A percentile compares a stretch with the other conserved stretches of the same genome.
phyloP scores from a whole-genome alignment of 345 rosid species.

The Hirschfeldia incana region DNA sequence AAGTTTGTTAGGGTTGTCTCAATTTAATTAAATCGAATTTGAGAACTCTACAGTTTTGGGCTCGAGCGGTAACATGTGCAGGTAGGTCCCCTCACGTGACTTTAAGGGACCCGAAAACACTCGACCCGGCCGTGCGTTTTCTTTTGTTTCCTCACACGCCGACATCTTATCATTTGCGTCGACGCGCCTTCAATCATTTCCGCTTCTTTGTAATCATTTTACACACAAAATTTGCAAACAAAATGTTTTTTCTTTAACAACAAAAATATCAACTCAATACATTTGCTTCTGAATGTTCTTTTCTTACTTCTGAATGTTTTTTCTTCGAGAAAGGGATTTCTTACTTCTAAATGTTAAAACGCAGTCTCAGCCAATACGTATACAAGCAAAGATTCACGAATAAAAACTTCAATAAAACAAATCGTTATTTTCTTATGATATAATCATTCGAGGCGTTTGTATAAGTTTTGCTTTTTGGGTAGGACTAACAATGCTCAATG shows the following conservation, averaged over 20 bases:
- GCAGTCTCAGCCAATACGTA: neutral
- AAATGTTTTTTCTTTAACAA: neutral
- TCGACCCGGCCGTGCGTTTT: constrained; percentile 40
- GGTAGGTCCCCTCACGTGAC: constrained; percentile 40
- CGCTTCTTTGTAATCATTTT: constrained; percentile 17
- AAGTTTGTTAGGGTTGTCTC: no score
- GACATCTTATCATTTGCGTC: constrained; percentile 23
- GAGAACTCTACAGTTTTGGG: constrained; percentile 23
- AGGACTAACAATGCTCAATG: constrained; percentile 7
- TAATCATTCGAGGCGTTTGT: constrained; percentile 30
- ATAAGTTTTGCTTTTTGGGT: constrained; percentile 20
- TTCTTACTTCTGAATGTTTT: no score
- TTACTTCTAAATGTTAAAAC: neutral
- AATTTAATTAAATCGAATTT: neutral
- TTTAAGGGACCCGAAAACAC: constrained; percentile 38
- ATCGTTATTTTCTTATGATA: constrained; percentile 23
- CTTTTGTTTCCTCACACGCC: constrained; percentile 37
- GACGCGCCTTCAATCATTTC: constrained; percentile 31
- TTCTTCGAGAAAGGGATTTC: no score
- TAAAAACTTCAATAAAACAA: neutral
- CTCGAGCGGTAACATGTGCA: constrained; percentile 38
- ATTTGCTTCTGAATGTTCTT: neutral
- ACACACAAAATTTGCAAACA: neutral
- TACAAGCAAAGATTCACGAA: neutral
- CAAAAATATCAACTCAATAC: neutral